These are phyloP conservation scores for Thielaviopsis punctulata DNA, from an alignment of 2,329 filamentous ascomycete genomes.

Conservation along the genomic window DNA sequence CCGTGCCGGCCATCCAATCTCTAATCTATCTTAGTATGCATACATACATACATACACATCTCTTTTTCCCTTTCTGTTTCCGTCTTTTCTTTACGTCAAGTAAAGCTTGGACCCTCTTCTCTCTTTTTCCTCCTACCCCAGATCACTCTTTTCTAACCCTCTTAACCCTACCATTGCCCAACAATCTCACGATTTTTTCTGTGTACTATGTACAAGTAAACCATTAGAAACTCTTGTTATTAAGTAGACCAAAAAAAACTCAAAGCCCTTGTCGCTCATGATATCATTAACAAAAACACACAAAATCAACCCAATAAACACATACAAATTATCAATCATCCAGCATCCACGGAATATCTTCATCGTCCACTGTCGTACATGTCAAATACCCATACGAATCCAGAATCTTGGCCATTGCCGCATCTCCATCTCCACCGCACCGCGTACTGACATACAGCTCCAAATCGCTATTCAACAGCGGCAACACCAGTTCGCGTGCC, in stretches of 20 bases:
- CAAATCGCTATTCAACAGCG: slow-evolving; percentile 69
- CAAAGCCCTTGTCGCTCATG: not conserved
- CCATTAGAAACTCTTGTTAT: too few species aligned
- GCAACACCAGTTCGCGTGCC: slow-evolving; percentile 66
- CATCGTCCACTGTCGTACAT: slow-evolving; percentile 30
- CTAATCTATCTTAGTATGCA: not conserved
- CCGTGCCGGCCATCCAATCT: not conserved
- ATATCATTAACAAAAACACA: slow-evolving; percentile 7
- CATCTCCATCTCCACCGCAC: slow-evolving; percentile 20
- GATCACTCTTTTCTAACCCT: not conserved
- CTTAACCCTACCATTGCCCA: not conserved
- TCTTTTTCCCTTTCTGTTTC: too few species aligned
- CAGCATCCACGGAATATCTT: slow-evolving; percentile 33
- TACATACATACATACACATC: not conserved
- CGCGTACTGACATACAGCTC: slow-evolving; percentile 52
- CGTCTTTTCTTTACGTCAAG: too few species aligned
- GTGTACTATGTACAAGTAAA: too few species aligned
- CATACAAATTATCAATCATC: slow-evolving; percentile 16
- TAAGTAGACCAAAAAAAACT: not conserved
- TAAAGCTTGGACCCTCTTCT: not conserved
- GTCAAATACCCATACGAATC: slow-evolving; percentile 33
- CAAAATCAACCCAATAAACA: slow-evolving; percentile 1
- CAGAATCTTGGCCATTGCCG: slow-evolving; percentile 19
- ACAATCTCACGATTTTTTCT: too few species aligned
- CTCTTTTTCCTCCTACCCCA: not conserved